phyloP scores from a whole-genome alignment of 176 grass and related monocot species.

The Saccharum officinarum region DNA sequence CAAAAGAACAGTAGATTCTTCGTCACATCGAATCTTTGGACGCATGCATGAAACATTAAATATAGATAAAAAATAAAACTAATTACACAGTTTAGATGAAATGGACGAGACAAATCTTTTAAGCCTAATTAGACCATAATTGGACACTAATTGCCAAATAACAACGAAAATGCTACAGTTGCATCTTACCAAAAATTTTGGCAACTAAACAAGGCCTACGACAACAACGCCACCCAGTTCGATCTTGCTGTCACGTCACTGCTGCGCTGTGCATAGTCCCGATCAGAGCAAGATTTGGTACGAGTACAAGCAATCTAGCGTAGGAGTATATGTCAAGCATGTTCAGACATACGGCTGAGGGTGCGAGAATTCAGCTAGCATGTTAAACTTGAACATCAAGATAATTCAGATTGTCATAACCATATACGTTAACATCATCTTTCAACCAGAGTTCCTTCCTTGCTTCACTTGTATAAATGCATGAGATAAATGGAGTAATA shows the following conservation, averaged over 20 bases:
- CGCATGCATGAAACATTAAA: too few species aligned
- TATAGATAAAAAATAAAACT: too few species aligned
- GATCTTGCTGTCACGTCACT: background rate
- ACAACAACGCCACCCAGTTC: background rate
- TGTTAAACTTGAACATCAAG: background rate
- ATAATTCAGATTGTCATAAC: background rate
- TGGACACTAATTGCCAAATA: too few species aligned
- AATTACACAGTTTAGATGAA: too few species aligned
- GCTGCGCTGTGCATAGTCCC: background rate
- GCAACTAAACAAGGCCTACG: too few species aligned
- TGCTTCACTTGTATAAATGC: conserved; percentile 7
- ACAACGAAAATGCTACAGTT: too few species aligned
- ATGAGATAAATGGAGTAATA: background rate
- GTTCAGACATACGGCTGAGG: background rate
- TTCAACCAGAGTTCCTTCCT: background rate
- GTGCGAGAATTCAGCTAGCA: background rate
- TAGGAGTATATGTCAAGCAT: background rate
- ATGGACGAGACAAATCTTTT: too few species aligned
- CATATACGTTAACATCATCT: background rate
- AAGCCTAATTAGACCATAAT: too few species aligned
- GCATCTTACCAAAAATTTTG: too few species aligned
- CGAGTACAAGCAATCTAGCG: background rate
- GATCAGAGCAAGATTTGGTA: background rate
- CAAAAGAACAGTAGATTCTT: too few species aligned
- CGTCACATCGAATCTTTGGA: too few species aligned